Conservation (phyloP, 768 basidiomycete genomes). For the Fomitopsis serialis region DNA sequence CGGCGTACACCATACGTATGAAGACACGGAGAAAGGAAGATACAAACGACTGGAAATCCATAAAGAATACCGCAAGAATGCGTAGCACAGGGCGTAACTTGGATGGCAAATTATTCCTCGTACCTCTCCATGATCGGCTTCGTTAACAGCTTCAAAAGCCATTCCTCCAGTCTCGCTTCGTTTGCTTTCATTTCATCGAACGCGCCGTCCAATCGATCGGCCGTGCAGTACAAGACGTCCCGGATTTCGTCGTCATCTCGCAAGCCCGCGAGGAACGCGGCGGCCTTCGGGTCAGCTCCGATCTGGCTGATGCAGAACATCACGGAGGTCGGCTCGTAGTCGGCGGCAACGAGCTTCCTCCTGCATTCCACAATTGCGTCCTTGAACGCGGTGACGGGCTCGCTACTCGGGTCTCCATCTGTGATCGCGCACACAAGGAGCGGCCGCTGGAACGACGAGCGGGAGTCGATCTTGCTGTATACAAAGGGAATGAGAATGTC, state of each 20-base stretch:
- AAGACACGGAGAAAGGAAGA: too few species aligned
- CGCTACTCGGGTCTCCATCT: constrained; percentile 1
- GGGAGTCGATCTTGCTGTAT: not conserved
- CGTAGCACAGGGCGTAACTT: too few species aligned
- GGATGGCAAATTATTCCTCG: not conserved
- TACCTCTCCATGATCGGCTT: constrained; percentile 1
- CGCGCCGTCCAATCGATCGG: constrained; percentile 4
- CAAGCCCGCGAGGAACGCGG: constrained; percentile 1
- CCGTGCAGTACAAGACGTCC: constrained; percentile 6
- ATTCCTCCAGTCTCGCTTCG: constrained; percentile 4
- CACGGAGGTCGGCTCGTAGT: constrained; percentile 4
- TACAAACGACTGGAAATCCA: too few species aligned
- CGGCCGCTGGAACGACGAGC: constrained; percentile 1
- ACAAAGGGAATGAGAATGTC: constrained; percentile 5
- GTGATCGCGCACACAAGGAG: constrained; percentile 6
- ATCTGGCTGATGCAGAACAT: constrained; percentile 11
- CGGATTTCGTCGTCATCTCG: not conserved
- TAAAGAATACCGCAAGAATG: too few species aligned
- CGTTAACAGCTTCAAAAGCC: constrained; percentile 7
- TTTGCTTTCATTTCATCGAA: constrained; percentile 3
- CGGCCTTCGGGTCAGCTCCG: constrained; percentile 3
- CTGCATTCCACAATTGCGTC: constrained; percentile 5
- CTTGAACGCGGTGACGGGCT: not conserved
- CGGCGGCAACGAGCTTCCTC: not conserved
- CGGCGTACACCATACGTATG: too few species aligned